Base-by-base conservation (phyloP, 2,329 filamentous ascomycete species). In the Sporothrix brasiliensis region DNA sequence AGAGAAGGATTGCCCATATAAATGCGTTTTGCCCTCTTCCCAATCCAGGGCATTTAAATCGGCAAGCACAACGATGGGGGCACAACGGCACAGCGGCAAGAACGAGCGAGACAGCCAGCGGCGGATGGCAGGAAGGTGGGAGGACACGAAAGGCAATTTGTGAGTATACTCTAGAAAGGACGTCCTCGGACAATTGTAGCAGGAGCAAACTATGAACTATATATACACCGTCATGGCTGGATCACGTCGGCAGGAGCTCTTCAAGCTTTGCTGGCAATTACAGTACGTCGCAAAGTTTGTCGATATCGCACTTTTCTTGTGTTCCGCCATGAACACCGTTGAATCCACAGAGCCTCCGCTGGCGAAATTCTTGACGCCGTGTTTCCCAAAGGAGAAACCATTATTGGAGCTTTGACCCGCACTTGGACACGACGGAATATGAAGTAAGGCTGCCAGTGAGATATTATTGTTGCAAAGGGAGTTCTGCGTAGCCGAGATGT, bases 51-150 rank as follows among this genome's bases (percentile, higher is more conserved):
- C 21, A 65, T 34, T 44, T 21, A 21, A 49, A 39, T 11, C 63
- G 16, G 61, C 61, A 50, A 44, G 27, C 39, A 27, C 39, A 47
- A 21, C 19, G 63, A 52, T 50, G 44, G 47, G 47, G 4, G n/a
- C 63, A 66, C 63, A 66, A 53, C 41, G 30, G 24, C 61, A 66
- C 47, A 41, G 52, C 63, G 63, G 63, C 63, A 52, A 39, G 44
- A 39, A 53, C 11, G 47, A 39, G 63, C 63, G 63, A 66, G 63
- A 66, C 27, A 66, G 27, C 41, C 47, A 66, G 63, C 27, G 44
- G 44, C 16, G 50, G 63, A 66, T 65, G 60, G 44, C 61, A 52
- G 27, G 47, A 52, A 16, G 16, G 47, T 34, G 27, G 11, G 27
- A 27, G 30, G 14, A 52, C 44, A 34, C 41, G 34, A 39, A n/a